A percentile compares a stretch with the other conserved stretches of the same genome.
Evolutionary conservation across 2,329 filamentous ascomycete genomes (phyloP).

Genomic region (Colletotrichum siamense): DNA sequence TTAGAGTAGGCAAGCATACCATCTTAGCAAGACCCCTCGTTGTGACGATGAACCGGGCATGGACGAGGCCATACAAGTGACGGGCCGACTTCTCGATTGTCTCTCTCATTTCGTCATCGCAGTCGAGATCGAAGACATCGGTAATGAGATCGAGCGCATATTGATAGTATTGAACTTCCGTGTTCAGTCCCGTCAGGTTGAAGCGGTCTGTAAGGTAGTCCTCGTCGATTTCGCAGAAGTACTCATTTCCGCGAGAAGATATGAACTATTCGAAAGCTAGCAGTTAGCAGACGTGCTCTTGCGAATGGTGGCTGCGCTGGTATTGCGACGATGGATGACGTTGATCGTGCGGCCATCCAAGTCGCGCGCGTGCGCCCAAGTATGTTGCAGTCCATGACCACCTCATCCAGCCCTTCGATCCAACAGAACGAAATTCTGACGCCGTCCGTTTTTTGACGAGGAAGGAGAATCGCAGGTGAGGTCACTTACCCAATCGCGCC

Average conservation of each 20-base stretch:
- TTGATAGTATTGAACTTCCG: conserved; percentile 98
- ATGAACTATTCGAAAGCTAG: conserved; percentile 74
- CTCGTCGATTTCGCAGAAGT: conserved; percentile 99
- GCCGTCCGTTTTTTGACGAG: background rate
- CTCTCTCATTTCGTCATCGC: conserved; percentile 97
- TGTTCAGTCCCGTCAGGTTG: conserved; percentile 96
- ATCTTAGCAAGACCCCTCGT: conserved; percentile 94
- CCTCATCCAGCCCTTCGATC: background rate
- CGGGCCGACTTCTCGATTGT: conserved; percentile 97
- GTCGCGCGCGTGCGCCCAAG: background rate
- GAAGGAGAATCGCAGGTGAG: background rate
- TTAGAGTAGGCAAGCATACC: conserved; percentile 58
- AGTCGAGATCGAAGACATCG: conserved; percentile 98
- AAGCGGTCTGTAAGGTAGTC: conserved; percentile 98
- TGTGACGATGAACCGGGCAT: conserved; percentile 96
- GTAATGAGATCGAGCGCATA: conserved; percentile 97
- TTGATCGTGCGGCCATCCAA: background rate
- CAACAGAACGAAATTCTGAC: background rate
- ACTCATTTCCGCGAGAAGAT: conserved; percentile 95
- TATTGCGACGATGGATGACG: background rate
- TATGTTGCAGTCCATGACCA: background rate
- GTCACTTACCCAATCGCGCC: conserved; percentile 93
- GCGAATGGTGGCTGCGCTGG: background rate
- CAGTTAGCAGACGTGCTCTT: background rate
- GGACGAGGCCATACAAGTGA: conserved; percentile 94